phyloP scores from a whole-genome alignment of 768 basidiomycete genomes.

The Rossbeevera mucosa region DNA sequence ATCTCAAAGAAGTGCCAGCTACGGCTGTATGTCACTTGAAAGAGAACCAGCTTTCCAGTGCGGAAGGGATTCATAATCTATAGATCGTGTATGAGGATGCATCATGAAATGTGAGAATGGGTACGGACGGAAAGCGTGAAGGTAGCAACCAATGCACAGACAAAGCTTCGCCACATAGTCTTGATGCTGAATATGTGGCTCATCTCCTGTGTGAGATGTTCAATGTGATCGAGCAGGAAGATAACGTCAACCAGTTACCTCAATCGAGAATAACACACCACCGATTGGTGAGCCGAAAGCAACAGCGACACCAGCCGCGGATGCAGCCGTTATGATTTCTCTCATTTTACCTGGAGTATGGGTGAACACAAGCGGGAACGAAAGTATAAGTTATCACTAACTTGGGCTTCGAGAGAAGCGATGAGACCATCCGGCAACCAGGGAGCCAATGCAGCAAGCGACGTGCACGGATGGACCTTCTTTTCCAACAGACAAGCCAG shows the following conservation, averaged over 20 bases:
- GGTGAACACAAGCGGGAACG: conserved; percentile 14
- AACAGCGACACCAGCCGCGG: conserved; percentile 96
- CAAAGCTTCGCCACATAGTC: conserved; percentile 98
- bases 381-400: conserved; percentile 32
- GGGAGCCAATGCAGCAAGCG: conserved; percentile 87
- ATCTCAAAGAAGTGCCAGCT: conserved; percentile 99
- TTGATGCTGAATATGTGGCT: conserved; percentile 94
- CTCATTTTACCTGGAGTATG: conserved; percentile 61
- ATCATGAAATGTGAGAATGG: conserved; percentile 15
- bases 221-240: background rate
- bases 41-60: conserved; percentile 95
- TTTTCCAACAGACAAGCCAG: conserved; percentile 94
- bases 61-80: conserved; percentile 98
- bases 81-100: conserved; percentile 18
- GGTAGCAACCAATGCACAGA: conserved; percentile 95
- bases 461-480: conserved; percentile 98
- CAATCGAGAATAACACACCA: conserved; percentile 95
- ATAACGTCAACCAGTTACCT: conserved; percentile 46
- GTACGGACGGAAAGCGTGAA: conserved; percentile 85
- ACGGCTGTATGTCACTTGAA: conserved; percentile 95
- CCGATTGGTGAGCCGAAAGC: conserved; percentile 98
- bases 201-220: conserved; percentile 74
- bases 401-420: conserved; percentile 87
- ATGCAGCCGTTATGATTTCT: conserved; percentile 91
- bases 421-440: conserved; percentile 81